phyloP scores from a whole-genome alignment of 2,329 filamentous ascomycete species.

The Chaetomium strumarium region DNA sequence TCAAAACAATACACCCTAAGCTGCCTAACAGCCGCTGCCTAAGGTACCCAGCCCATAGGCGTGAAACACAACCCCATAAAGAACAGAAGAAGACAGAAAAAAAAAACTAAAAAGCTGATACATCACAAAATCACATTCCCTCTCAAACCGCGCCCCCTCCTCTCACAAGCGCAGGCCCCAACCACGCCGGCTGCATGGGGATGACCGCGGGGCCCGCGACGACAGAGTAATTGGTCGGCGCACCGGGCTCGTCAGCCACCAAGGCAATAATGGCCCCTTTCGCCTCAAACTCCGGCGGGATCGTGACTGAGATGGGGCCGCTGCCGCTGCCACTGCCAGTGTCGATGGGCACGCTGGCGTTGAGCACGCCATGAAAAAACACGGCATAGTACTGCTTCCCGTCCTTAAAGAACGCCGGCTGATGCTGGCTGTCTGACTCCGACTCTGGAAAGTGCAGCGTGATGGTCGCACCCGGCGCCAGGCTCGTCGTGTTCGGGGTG shows the following conservation, averaged over 20 bases:
- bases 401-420: constrained; percentile 11
- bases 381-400: constrained; percentile 21
- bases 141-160: neutral
- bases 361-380: constrained; percentile 20
- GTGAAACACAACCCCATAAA: neutral
- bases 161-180: neutral
- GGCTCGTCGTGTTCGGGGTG: constrained; percentile 11
- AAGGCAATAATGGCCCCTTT: constrained; percentile 19
- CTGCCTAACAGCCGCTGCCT: too few species aligned
- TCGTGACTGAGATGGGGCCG: constrained; percentile 16
- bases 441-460: constrained; percentile 15
- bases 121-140: too few species aligned
- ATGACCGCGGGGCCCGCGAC: constrained; percentile 20
- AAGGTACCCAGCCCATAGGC: too few species aligned
- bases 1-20: too few species aligned
- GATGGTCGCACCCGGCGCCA: constrained; percentile 16
- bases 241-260: constrained; percentile 17
- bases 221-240: constrained; percentile 19
- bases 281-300: constrained; percentile 18
- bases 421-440: constrained; percentile 13
- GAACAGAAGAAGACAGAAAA: too few species aligned
- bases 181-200: constrained; percentile 10
- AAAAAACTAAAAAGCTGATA: too few species aligned
- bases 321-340: constrained; percentile 13
- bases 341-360: constrained; percentile 18